phyloP scores from a whole-genome alignment of 805 yeast genomes.

The Yamadazyma kitorensis region DNA sequence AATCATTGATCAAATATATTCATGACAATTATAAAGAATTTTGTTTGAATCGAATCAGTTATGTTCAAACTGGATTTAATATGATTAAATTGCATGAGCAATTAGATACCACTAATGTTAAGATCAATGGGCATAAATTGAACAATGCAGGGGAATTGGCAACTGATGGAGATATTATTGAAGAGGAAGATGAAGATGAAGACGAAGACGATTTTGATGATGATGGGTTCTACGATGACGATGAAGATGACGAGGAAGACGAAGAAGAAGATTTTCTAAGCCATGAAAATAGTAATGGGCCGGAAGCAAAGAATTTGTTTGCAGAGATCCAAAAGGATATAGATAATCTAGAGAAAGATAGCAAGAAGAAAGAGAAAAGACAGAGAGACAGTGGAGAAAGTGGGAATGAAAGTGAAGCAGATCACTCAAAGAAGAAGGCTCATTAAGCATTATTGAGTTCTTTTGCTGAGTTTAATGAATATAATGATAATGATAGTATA shows the following conservation, averaged over 20 bases:
- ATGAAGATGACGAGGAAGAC: constrained; percentile 7
- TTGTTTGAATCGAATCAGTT: constrained; percentile 22
- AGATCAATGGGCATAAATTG: neutral
- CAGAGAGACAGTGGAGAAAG: no score
- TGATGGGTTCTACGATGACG: constrained; percentile 5
- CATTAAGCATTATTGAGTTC: no score
- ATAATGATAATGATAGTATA: no score
- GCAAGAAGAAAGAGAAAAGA: constrained; percentile 13
- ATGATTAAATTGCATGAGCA: constrained; percentile 15
- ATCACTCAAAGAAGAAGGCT: no score
- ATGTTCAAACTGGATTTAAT: constrained; percentile 29
- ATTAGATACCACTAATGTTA: constrained; percentile 4
- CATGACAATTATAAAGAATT: constrained; percentile 27
- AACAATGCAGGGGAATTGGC: constrained; percentile 4
- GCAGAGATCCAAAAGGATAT: constrained; percentile 18
- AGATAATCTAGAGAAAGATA: constrained; percentile 2
- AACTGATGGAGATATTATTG: constrained; percentile 12
- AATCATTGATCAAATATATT: constrained; percentile 18
- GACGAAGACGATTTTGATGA: constrained; percentile 10
- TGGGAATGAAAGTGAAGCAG: no score
- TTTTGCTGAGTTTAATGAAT: no score
- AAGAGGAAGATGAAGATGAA: constrained; percentile 10
- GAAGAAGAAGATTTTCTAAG: constrained; percentile 7
- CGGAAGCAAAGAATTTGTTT: constrained; percentile 14
- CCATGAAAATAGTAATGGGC: constrained; percentile 6